A percentile compares a stretch with the other conserved stretches of the same genome.
Conservation (phyloP, 2,329 filamentous ascomycete species). For the Ophiostoma sp. region DNA sequence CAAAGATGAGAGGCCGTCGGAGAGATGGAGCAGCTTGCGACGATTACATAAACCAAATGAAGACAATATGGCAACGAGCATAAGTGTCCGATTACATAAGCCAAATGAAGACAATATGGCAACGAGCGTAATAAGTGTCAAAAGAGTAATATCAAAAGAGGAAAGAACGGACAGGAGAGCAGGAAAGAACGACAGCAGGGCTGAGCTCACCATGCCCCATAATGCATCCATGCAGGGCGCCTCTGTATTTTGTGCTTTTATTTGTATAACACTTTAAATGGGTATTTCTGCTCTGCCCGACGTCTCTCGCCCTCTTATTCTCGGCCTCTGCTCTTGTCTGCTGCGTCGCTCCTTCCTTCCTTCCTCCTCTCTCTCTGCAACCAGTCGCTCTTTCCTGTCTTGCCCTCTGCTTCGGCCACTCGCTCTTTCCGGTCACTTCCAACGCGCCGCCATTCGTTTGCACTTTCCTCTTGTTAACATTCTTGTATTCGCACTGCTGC, state of each 20-base stretch:
- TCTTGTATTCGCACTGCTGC: background rate
- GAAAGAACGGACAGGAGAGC: background rate
- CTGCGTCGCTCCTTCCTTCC: background rate
- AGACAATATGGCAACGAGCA: background rate
- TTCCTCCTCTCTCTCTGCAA: background rate
- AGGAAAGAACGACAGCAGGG: background rate
- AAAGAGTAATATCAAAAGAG: background rate
- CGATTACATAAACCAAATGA: too few species aligned
- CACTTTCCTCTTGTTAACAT: background rate
- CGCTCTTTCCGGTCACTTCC: background rate
- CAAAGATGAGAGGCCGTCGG: too few species aligned
- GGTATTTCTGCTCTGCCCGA: background rate
- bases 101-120: too few species aligned
- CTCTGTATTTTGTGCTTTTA: background rate
- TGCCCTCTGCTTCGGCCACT: background rate
- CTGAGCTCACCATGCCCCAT: background rate
- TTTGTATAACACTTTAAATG: background rate
- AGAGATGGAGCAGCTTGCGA: too few species aligned
- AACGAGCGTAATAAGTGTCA: too few species aligned
- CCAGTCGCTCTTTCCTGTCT: background rate
- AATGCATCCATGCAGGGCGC: background rate
- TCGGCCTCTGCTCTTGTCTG: conserved; percentile 9
- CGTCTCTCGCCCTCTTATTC: conserved; percentile 14
- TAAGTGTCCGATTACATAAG: background rate
- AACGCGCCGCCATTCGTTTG: background rate